Base-by-base conservation (phyloP, 2,329 filamentous ascomycete species). In the Alternaria tenuissima region DNA sequence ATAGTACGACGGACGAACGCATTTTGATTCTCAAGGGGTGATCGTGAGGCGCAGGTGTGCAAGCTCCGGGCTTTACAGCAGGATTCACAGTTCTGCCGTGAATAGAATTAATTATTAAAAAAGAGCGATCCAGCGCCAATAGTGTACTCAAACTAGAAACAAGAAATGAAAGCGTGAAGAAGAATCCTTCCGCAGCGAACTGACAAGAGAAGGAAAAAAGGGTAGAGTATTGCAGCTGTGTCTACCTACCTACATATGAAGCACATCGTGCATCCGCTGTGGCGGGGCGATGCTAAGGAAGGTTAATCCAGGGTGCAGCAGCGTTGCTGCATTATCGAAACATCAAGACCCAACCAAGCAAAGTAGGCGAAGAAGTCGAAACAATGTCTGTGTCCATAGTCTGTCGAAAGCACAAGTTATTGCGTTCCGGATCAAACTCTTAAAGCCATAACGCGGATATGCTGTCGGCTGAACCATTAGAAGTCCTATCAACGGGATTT, bases 111-210 rank as follows among this genome's bases (percentile, higher is more conserved):
- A 44, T 22, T 58, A 68, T 62, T 66, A 69, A 22, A 49, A 49
- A 57, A 41, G 43, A 57, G 69, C 68, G 68, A 63, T 44, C 69
- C 69, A 67, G 69, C 69, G 68, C 69, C 41, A 39, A 38, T 39
- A 51, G 18, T 22, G 18, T 32, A 54, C 22, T 34, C 34, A 42
- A 57, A 22, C 39, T 30, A 41, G 18, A 20, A 46, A 52, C 54
- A 49, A 42, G 43, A 41, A 59, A n/a, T 26, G 36, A 41, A 47
- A n/a, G 12, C 24, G 24, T 22, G 16, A 53, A 43, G n/a, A 32
- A 20, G 8, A 32, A 8, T 42, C 14, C 39, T 8, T 44, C 28
- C 26, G 38, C 55, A 12, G 39, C n/a, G 28, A 14, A 39, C 51
- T 36, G 12, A 48, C n/a, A 32, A 42, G 32, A 57, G 52, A 42